Conservation (phyloP, 805 yeast genomes). For the Spathaspora gorwiae region DNA sequence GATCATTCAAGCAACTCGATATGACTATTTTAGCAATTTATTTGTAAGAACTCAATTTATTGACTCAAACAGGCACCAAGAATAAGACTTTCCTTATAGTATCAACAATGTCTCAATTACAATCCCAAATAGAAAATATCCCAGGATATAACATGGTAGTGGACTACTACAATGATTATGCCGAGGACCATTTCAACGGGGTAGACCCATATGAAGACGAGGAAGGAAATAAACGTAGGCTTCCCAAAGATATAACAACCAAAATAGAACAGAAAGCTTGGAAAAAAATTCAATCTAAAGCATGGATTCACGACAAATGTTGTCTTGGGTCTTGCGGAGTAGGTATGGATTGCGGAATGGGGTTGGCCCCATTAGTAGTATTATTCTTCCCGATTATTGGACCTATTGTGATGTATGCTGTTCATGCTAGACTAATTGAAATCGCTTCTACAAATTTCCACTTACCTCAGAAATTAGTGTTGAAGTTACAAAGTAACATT, state of each 20-base stretch:
- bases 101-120: conserved; percentile 19
- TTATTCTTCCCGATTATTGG: conserved; percentile 76
- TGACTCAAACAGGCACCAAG: no score
- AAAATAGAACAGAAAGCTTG: conserved; percentile 61
- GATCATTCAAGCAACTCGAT: no score
- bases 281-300: conserved; percentile 68
- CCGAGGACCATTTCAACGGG: conserved; percentile 59
- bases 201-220: conserved; percentile 63
- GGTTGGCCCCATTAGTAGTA: conserved; percentile 69
- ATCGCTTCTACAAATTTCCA: conserved; percentile 54
- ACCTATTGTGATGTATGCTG: conserved; percentile 71
- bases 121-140: conserved; percentile 27
- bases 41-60: no score
- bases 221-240: conserved; percentile 56
- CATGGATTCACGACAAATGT: conserved; percentile 86
- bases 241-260: conserved; percentile 49
- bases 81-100: no score
- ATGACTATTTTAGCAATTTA: no score
- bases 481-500: conserved; percentile 75
- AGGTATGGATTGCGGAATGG: conserved; percentile 70
- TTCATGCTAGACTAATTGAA: conserved; percentile 65
- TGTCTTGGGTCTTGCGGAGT: conserved; percentile 67
- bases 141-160: conserved; percentile 57
- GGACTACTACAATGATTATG: conserved; percentile 61
- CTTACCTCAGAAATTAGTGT: conserved; percentile 54